Evolutionary conservation across 306 rosid genomes (phyloP).

Genomic region (Vicia faba): DNA sequence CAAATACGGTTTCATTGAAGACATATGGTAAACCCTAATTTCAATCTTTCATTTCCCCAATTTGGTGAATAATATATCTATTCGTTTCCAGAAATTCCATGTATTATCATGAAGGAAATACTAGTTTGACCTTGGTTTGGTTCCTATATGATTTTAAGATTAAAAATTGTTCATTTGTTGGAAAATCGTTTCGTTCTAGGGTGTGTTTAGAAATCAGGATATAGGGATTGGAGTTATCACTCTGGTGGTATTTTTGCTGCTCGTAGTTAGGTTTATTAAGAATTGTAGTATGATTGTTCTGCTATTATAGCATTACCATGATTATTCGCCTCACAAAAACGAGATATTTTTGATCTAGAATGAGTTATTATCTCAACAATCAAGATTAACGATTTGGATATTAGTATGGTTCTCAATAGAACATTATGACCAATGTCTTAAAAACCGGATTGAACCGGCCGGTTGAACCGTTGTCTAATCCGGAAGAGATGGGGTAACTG

Average conservation of each 20-base stretch:
- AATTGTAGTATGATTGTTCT: constrained; percentile 9
- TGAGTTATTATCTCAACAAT: neutral
- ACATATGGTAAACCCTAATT: constrained; percentile 71
- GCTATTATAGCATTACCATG: neutral
- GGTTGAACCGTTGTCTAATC: too few relatives aligned
- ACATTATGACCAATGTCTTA: too few relatives aligned
- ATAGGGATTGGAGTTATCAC: neutral
- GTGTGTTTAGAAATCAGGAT: neutral
- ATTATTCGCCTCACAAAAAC: neutral
- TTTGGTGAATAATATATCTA: constrained; percentile 17
- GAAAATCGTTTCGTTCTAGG: neutral
- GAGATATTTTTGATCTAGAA: constrained; percentile 2
- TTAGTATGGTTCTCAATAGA: too few relatives aligned
- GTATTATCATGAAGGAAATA: neutral
- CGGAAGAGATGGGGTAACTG: too few relatives aligned
- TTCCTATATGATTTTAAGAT: neutral
- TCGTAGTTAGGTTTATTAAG: neutral
- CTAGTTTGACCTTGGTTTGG: neutral
- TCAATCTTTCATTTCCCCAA: neutral
- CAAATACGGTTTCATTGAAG: constrained; percentile 93
- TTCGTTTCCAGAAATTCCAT: neutral
- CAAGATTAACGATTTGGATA: too few relatives aligned
- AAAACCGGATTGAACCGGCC: too few relatives aligned
- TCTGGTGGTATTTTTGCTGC: neutral
- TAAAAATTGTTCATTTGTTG: neutral